Conservation (phyloP, 495 filamentous ascomycete species). For the Xeromyces bisporus region DNA sequence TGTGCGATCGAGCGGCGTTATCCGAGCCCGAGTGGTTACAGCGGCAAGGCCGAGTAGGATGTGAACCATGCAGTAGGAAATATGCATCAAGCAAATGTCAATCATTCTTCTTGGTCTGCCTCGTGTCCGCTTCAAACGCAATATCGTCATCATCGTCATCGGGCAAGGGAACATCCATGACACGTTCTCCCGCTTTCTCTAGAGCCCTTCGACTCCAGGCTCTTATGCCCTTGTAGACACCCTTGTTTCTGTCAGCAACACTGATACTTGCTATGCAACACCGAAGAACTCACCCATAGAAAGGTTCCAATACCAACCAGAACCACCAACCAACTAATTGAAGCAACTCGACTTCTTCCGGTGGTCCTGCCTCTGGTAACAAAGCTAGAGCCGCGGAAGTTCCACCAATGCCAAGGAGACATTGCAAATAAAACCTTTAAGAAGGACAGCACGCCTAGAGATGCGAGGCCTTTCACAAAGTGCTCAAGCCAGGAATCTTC, state of each 20-base stretch:
- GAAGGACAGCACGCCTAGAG: slow-evolving; percentile 71
- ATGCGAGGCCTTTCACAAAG: slow-evolving; percentile 73
- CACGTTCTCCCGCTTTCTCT: slow-evolving; percentile 56
- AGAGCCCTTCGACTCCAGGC: slow-evolving; percentile 50
- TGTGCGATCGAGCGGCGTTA: slow-evolving; percentile 36
- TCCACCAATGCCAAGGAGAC: slow-evolving; percentile 62
- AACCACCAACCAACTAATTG: slow-evolving; percentile 60
- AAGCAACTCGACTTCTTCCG: slow-evolving; percentile 55
- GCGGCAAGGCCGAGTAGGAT: neutral
- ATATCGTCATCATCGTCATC: slow-evolving; percentile 49
- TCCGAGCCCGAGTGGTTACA: too few species aligned
- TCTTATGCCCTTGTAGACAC: slow-evolving; percentile 63
- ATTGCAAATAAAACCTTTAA: slow-evolving; percentile 60
- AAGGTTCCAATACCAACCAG: slow-evolving; percentile 68
- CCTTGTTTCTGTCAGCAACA: too few species aligned
- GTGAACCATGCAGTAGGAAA: neutral
- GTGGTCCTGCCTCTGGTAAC: slow-evolving; percentile 37
- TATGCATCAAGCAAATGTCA: slow-evolving; percentile 1
- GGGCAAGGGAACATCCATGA: slow-evolving; percentile 68
- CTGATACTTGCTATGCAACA: too few species aligned
- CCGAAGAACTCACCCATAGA: slow-evolving; percentile 54
- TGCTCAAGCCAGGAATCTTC: slow-evolving; percentile 54
- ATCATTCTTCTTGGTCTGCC: slow-evolving; percentile 11
- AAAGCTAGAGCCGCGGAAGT: slow-evolving; percentile 39
- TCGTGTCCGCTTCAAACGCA: slow-evolving; percentile 2